phyloP scores from a whole-genome alignment of 352 stramenopile species.

The Peronospora farinosa region DNA sequence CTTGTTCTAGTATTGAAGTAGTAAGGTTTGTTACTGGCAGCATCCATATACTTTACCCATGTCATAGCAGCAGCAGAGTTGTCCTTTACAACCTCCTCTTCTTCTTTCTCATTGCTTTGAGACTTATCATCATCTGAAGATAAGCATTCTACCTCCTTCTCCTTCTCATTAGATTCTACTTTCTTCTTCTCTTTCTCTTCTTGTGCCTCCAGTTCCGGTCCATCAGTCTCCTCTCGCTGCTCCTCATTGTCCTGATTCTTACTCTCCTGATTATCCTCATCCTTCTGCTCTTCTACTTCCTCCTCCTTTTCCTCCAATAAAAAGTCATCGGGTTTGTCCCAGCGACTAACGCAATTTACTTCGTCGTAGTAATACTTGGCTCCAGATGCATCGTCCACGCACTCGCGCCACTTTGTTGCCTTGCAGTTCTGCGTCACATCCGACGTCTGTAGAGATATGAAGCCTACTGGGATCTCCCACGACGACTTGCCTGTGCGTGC shows the following conservation, averaged over 20 bases:
- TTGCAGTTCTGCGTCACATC: conserved; percentile 8
- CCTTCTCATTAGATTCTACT: conserved; percentile 8
- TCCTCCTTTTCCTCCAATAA: conserved; percentile 8
- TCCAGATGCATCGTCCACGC: conserved; percentile 51
- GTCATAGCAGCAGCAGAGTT: conserved; percentile 5
- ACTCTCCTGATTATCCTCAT: not conserved
- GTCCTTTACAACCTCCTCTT: not conserved
- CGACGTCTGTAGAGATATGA: conserved; percentile 10
- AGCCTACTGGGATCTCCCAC: conserved; percentile 55
- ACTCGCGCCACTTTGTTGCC: conserved; percentile 50
- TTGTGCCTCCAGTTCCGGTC: conserved; percentile 18
- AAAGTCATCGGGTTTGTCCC: conserved; percentile 59
- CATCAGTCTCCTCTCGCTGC: conserved; percentile 5
- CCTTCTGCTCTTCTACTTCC: conserved; percentile 12
- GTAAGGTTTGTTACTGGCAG: conserved; percentile 59
- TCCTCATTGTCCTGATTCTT: conserved; percentile 10
- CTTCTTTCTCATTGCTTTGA: not conserved
- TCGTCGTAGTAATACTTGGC: conserved; percentile 74
- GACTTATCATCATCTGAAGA: not conserved
- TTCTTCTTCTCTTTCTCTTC: conserved; percentile 15
- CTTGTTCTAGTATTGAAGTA: conserved; percentile 58
- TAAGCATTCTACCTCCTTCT: conserved; percentile 2
- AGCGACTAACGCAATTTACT: conserved; percentile 60
- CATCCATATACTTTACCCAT: conserved; percentile 76
- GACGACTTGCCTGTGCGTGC: conserved; percentile 54